Evolutionary conservation across 257 asterid species (phyloP).

Genomic region (Primulina huaijiensis): DNA sequence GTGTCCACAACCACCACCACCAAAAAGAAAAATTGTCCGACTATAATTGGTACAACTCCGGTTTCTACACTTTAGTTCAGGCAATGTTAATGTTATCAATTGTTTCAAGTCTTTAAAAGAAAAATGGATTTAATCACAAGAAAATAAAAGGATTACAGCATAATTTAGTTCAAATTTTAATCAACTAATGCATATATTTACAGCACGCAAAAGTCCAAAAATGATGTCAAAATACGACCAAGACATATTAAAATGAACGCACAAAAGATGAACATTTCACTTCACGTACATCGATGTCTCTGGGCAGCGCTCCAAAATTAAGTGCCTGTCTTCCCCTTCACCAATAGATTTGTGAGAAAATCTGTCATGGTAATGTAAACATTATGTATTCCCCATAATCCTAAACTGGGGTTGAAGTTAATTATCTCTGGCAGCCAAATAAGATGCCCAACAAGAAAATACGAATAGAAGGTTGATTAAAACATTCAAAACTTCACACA

Average conservation of each 20-base stretch:
- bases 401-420: slow-evolving; percentile 10
- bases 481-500: slow-evolving; percentile 6
- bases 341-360: slow-evolving; percentile 92
- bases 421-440: slow-evolving; percentile 7
- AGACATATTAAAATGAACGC: neutral
- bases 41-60: neutral
- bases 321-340: slow-evolving; percentile 80
- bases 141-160: neutral
- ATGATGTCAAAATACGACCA: neutral
- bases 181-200: slow-evolving; percentile 1
- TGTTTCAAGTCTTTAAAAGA: neutral
- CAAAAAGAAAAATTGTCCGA: neutral
- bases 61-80: neutral
- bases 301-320: slow-evolving; percentile 75
- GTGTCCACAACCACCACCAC: neutral
- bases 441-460: slow-evolving; percentile 17
- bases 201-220: neutral
- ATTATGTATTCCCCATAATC: slow-evolving; percentile 19
- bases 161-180: neutral
- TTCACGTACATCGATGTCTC: slow-evolving; percentile 75
- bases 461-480: slow-evolving; percentile 3
- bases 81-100: neutral
- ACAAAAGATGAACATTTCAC: slow-evolving; percentile 20
- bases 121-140: neutral
- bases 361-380: slow-evolving; percentile 40